These are phyloP conservation scores for Tuber indicum DNA, from an alignment of 495 filamentous ascomycete species.

Conservation along the genomic window DNA sequence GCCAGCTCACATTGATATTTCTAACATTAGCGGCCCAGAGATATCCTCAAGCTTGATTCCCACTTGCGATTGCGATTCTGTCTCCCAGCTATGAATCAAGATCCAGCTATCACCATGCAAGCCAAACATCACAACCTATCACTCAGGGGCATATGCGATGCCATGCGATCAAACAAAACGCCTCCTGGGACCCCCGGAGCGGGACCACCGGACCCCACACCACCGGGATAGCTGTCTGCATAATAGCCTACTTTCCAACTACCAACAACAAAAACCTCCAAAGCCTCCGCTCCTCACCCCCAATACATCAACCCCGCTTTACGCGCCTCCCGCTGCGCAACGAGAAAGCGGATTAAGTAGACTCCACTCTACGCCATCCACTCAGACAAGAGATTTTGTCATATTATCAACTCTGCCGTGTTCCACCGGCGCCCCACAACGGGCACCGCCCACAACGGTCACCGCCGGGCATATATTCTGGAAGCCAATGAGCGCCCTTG, in stretches of 20 bases:
- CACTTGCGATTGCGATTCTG: background rate
- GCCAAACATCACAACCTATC: background rate
- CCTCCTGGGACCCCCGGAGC: background rate
- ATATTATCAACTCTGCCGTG: background rate
- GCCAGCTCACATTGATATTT: conserved; percentile 1
- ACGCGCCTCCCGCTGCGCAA: background rate
- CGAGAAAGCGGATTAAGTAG: background rate
- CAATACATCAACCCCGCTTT: background rate
- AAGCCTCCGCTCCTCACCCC: background rate
- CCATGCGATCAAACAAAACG: background rate
- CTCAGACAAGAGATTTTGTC: background rate
- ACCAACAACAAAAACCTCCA: background rate
- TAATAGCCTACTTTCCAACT: too few species aligned
- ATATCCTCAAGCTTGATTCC: background rate
- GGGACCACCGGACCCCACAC: background rate
- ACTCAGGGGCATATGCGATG: background rate
- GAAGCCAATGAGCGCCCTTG: background rate
- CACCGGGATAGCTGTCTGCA: background rate
- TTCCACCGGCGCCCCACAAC: background rate
- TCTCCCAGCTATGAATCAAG: background rate
- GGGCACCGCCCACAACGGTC: background rate
- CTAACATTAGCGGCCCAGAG: background rate
- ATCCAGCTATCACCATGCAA: background rate
- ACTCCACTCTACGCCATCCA: background rate
- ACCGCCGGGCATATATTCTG: background rate